Evolutionary conservation across 2,329 filamentous ascomycete species (phyloP).

Genomic region (Cladosporium oxysporum): DNA sequence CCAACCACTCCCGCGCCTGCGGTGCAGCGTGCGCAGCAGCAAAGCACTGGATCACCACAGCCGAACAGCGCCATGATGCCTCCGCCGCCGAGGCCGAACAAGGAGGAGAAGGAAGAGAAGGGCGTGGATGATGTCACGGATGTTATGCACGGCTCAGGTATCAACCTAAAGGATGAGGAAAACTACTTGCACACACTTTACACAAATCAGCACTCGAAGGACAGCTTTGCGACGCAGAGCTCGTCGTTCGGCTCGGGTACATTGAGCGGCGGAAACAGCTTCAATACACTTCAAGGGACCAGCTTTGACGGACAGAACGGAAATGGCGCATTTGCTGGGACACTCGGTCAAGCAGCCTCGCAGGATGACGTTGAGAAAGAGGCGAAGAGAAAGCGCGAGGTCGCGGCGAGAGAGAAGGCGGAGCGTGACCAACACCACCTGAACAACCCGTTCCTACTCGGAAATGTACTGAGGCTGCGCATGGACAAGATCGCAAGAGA

Average conservation of each 20-base stretch:
- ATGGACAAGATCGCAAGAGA: conserved; percentile 61
- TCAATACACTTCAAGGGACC: conserved; percentile 46
- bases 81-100: conserved; percentile 60
- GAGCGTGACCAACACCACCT: conserved; percentile 68
- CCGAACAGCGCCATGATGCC: conserved; percentile 51
- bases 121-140: conserved; percentile 76
- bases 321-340: conserved; percentile 46
- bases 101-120: conserved; percentile 60
- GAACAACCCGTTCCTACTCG: conserved; percentile 70
- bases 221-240: conserved; percentile 38
- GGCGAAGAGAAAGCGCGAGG: conserved; percentile 65
- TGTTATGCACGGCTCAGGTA: conserved; percentile 78
- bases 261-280: conserved; percentile 45
- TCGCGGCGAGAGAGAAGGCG: conserved; percentile 63
- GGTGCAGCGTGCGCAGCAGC: conserved; percentile 20
- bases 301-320: conserved; percentile 42
- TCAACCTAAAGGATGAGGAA: conserved; percentile 84
- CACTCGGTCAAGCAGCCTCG: conserved; percentile 54
- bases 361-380: conserved; percentile 67
- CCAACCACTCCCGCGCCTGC: conserved; percentile 26
- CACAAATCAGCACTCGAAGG: conserved; percentile 47
- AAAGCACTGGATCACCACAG: conserved; percentile 20
- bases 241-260: conserved; percentile 52
- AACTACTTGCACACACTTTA: conserved; percentile 73
- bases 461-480: conserved; percentile 57